These are phyloP conservation scores for Podila epigama DNA, from an alignment of 192 early-diverging fungal species.

Conservation along the genomic window DNA sequence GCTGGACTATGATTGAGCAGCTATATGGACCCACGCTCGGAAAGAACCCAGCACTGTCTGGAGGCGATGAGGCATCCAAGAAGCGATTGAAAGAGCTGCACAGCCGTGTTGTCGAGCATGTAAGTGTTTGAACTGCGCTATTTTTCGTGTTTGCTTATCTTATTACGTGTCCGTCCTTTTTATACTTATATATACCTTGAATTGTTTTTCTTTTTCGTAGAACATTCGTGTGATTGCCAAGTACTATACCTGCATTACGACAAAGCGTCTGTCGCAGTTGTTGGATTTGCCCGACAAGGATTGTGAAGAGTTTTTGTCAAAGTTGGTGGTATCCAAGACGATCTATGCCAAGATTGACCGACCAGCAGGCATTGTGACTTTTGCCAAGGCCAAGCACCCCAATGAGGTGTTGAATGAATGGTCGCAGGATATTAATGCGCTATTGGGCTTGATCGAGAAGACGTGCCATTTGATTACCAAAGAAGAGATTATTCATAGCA, in stretches of 20 bases:
- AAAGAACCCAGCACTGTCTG: slow-evolving; percentile 77
- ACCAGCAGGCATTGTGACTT: slow-evolving; percentile 88
- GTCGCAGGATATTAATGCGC: slow-evolving; percentile 87
- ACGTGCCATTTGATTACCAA: slow-evolving; percentile 91
- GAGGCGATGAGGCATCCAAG: slow-evolving; percentile 75
- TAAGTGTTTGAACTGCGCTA: too few relatives aligned
- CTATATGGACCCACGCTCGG: slow-evolving; percentile 83
- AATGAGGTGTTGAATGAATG: slow-evolving; percentile 94
- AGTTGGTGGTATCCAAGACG: slow-evolving; percentile 92
- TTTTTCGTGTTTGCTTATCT: too few relatives aligned
- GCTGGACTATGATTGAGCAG: slow-evolving; percentile 94
- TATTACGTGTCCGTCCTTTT: too few relatives aligned
- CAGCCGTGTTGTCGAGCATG: slow-evolving; percentile 96
- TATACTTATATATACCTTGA: too few relatives aligned
- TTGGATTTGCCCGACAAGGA: slow-evolving; percentile 87
- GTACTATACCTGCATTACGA: slow-evolving; percentile 92
- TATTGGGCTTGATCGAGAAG: slow-evolving; percentile 94
- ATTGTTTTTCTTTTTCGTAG: slow-evolving; percentile 35
- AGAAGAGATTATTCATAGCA: slow-evolving; percentile 90
- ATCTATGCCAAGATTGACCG: slow-evolving; percentile 97
- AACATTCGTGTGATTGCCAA: slow-evolving; percentile 97
- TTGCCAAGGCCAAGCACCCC: slow-evolving; percentile 83
- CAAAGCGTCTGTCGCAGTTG: slow-evolving; percentile 86
- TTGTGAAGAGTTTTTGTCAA: slow-evolving; percentile 91
- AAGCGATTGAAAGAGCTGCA: slow-evolving; percentile 86